Percentiles rank a stretch among this genome's conserved stretches.
Conservation (phyloP, 2,329 filamentous ascomycete genomes). For the Aspergillus sojae region DNA sequence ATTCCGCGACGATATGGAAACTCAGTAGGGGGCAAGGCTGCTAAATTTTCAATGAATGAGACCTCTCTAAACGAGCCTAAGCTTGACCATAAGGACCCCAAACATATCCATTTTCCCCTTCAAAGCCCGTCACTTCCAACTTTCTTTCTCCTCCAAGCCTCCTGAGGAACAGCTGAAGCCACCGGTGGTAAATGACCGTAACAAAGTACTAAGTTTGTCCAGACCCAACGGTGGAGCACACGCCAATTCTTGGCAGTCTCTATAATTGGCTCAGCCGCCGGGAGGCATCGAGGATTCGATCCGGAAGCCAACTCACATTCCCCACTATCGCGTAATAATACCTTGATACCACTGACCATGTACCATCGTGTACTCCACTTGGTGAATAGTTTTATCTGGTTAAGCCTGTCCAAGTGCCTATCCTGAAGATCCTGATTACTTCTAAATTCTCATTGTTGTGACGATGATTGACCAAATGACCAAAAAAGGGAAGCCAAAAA, state of each 20-base stretch:
- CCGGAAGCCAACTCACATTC: constrained; percentile 20
- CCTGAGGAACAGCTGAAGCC: not conserved
- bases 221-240: constrained; percentile 22
- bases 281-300: constrained; percentile 19
- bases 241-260: constrained; percentile 17
- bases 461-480: not conserved
- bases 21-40: not conserved
- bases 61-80: not conserved
- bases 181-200: not conserved
- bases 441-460: not conserved
- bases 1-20: not conserved
- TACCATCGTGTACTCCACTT: constrained; percentile 1
- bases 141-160: not conserved
- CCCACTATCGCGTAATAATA: constrained; percentile 17
- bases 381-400: constrained; percentile 3
- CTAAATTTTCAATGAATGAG: not conserved
- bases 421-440: constrained; percentile 1
- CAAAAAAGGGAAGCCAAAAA: not conserved
- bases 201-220: constrained; percentile 20
- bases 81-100: not conserved
- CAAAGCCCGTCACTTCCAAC: not conserved
- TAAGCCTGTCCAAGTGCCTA: not conserved
- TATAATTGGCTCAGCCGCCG: constrained; percentile 21
- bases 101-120: no score
- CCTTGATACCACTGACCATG: constrained; percentile 3